Evolutionary conservation across 2,329 filamentous ascomycete genomes (phyloP).

Genomic region (Fusarium subtropicale): DNA sequence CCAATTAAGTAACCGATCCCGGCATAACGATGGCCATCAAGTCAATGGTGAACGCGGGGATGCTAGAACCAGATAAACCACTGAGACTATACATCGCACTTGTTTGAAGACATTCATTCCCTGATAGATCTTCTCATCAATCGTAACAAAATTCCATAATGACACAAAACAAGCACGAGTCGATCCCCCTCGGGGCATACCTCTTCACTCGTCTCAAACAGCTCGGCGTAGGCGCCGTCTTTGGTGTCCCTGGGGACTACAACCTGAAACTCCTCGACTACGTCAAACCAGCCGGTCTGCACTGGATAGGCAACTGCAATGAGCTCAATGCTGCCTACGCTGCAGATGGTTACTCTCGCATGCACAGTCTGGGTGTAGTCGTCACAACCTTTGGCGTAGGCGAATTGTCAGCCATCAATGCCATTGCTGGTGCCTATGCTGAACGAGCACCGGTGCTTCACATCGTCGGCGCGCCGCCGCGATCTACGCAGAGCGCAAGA

Average conservation of each 20-base stretch:
- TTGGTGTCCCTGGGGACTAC: slow-evolving; percentile 22
- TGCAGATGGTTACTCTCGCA: slow-evolving; percentile 18
- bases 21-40: background rate
- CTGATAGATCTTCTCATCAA: accelerated
- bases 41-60: slow-evolving; percentile 12
- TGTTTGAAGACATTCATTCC: accelerated
- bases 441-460: slow-evolving; percentile 14
- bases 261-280: slow-evolving; percentile 22
- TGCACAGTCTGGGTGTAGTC: slow-evolving; percentile 1
- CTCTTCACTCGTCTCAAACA: slow-evolving; percentile 22
- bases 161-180: background rate
- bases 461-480: slow-evolving; percentile 7
- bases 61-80: background rate
- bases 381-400: slow-evolving; percentile 19
- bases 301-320: slow-evolving; percentile 24
- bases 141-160: background rate
- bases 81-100: background rate
- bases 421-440: slow-evolving; percentile 11
- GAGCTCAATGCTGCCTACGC: slow-evolving; percentile 16
- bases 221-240: slow-evolving; percentile 12
- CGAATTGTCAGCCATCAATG: slow-evolving; percentile 22
- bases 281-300: slow-evolving; percentile 12
- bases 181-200: slow-evolving; percentile 9
- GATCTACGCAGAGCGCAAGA: background rate
- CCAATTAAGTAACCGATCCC: slow-evolving; percentile 1